Percentiles rank a stretch among this genome's conserved stretches.
Evolutionary conservation across 306 rosid genomes (phyloP).

Genomic region (Luffa aegyptiaca): DNA sequence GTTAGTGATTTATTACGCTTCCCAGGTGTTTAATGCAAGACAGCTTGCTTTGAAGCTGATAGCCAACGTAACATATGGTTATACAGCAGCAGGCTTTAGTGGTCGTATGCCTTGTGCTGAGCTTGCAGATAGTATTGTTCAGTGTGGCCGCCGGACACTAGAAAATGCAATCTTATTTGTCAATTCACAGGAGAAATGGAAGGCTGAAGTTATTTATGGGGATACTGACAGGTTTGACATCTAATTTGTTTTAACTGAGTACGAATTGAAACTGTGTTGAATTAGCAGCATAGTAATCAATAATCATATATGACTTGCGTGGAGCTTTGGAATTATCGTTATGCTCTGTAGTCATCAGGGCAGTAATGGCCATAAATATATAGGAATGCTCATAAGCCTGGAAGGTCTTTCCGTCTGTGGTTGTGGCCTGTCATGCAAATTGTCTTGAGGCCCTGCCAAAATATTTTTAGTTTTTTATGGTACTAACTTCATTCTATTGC

Average conservation of each 20-base stretch:
- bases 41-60: conserved; percentile 95
- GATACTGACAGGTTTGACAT: conserved; percentile 81
- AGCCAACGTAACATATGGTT: conserved; percentile 90
- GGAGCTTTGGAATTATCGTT: background rate
- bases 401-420: background rate
- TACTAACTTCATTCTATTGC: background rate
- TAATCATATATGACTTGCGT: background rate
- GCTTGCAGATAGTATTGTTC: conserved; percentile 95
- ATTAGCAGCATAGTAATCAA: background rate
- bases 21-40: conserved; percentile 81
- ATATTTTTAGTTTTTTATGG: background rate
- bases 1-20: conserved; percentile 8
- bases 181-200: conserved; percentile 76
- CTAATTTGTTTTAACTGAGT: background rate
- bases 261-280: background rate
- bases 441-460: background rate
- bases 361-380: background rate
- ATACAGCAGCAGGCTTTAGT: conserved; percentile 96
- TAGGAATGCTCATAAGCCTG: background rate
- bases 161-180: conserved; percentile 83
- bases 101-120: conserved; percentile 99
- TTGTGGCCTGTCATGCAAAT: background rate
- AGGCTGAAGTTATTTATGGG: conserved; percentile 84
- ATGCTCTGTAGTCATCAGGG: background rate
- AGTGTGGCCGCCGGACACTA: conserved; percentile 82